phyloP scores from a whole-genome alignment of 768 basidiomycete species.

The Psilocybe subaeruginosa region DNA sequence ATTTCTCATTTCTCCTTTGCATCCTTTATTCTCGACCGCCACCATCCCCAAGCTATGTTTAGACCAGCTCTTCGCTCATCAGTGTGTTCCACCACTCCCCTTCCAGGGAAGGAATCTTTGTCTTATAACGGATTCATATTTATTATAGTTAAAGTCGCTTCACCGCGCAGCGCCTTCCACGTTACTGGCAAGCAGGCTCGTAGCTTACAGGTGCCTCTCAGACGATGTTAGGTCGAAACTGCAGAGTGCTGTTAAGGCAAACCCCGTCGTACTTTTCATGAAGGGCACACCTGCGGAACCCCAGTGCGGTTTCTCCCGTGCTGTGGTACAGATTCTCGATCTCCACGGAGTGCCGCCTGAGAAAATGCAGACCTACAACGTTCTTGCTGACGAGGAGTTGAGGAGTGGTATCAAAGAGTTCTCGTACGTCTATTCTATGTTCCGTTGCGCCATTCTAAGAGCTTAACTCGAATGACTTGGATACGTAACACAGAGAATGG shows the following conservation, averaged over 20 bases:
- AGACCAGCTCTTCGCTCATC: conserved; percentile 46
- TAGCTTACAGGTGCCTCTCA: conserved; percentile 55
- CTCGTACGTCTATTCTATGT: conserved; percentile 63
- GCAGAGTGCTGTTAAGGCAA: conserved; percentile 71
- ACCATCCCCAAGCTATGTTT: conserved; percentile 39
- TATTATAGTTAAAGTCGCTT: conserved; percentile 31
- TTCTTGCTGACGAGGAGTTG: conserved; percentile 84
- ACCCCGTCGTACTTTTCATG: conserved; percentile 96
- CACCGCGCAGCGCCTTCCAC: conserved; percentile 32
- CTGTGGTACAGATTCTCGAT: conserved; percentile 89
- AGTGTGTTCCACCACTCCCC: conserved; percentile 31
- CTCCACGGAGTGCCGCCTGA: conserved; percentile 78
- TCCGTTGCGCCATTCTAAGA: not conserved
- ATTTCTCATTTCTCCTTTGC: conserved; percentile 11
- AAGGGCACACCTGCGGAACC: conserved; percentile 89
- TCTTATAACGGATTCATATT: conserved; percentile 2
- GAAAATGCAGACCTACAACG: conserved; percentile 90
- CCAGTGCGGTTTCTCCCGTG: conserved; percentile 95
- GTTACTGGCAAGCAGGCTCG: conserved; percentile 26
- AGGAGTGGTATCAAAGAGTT: conserved; percentile 92
- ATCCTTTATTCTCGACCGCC: conserved; percentile 1
- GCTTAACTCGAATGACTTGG: not conserved
- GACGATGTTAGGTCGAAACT: conserved; percentile 64
- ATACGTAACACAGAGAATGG: conserved; percentile 73
- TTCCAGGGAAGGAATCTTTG: not conserved